phyloP scores from a whole-genome alignment of 1,139 yeast species.

The Hemisphaericaspora lyxosophila region DNA sequence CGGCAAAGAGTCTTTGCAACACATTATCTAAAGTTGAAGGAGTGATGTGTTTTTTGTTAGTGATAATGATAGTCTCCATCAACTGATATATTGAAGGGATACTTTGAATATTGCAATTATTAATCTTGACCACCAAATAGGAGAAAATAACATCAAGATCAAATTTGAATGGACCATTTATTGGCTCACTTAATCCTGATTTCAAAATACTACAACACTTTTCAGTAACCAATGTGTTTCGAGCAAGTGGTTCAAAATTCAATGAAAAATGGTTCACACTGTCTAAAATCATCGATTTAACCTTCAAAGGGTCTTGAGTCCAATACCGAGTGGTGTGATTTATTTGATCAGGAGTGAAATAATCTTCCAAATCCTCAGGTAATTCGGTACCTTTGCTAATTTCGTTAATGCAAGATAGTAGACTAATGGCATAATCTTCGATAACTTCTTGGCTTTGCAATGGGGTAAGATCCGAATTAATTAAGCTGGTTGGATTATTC shows the following conservation, averaged over 20 bases:
- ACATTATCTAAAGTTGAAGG: constrained; percentile 29
- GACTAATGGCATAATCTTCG: constrained; percentile 50
- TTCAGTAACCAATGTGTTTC: constrained; percentile 49
- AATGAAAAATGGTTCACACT: constrained; percentile 44
- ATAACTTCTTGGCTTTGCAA: constrained; percentile 5
- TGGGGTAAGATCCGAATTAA: neutral
- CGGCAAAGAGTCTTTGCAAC: constrained; percentile 30
- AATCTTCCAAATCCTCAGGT: constrained; percentile 55
- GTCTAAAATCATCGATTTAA: constrained; percentile 40
- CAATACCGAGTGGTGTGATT: constrained; percentile 31
- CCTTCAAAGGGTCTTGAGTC: constrained; percentile 40
- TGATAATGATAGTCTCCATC: constrained; percentile 40
- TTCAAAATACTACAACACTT: constrained; percentile 58
- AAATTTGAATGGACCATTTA: constrained; percentile 62
- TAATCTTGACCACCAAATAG: constrained; percentile 44
- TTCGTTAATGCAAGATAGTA: constrained; percentile 62
- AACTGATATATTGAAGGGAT: constrained; percentile 43
- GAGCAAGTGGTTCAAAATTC: constrained; percentile 29
- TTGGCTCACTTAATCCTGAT: constrained; percentile 52
- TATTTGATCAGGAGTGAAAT: constrained; percentile 29
- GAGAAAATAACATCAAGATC: constrained; percentile 40
- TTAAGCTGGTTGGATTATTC: neutral
- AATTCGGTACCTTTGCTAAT: constrained; percentile 66
- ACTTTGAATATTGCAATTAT: constrained; percentile 27
- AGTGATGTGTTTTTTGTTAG: constrained; percentile 28